These are phyloP conservation scores for Comarum palustre DNA, from an alignment of 306 rosid species.

Conservation along the genomic window DNA sequence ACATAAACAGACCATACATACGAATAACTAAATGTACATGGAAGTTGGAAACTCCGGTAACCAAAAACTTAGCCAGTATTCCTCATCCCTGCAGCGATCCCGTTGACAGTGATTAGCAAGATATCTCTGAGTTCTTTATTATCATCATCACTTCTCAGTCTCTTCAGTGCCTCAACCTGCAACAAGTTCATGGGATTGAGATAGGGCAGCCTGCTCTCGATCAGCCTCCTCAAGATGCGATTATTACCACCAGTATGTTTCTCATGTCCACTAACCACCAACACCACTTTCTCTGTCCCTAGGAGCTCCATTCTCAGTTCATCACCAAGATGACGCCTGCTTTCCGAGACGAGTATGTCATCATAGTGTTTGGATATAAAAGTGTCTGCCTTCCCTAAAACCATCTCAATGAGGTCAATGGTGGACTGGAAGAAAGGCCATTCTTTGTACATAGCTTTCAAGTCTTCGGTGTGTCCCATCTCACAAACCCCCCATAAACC, in stretches of 20 bases:
- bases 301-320: conserved; percentile 60
- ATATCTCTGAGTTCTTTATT: conserved; percentile 78
- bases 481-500: conserved; percentile 79
- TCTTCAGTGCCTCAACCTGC: conserved; percentile 89
- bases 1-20: background rate
- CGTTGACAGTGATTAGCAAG: conserved; percentile 85
- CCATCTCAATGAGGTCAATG: conserved; percentile 93
- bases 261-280: conserved; percentile 77
- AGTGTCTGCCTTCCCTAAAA: conserved; percentile 82
- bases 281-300: conserved; percentile 58
- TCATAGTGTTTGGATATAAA: conserved; percentile 92
- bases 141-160: conserved; percentile 70
- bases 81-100: conserved; percentile 96
- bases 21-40: background rate
- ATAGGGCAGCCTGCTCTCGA: conserved; percentile 82
- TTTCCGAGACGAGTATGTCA: conserved; percentile 75
- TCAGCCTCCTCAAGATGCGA: conserved; percentile 79
- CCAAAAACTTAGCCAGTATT: conserved; percentile 61
- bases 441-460: conserved; percentile 76
- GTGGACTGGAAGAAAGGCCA: conserved; percentile 93
- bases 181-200: conserved; percentile 89
- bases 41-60: background rate
- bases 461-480: conserved; percentile 72
- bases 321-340: conserved; percentile 59
- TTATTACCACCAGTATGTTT: conserved; percentile 68